Evolutionary conservation across 1,284 basidiomycete genomes (phyloP), one percentile per base, ranked within the genome.

Genomic region (Pseudozyma pruni): DNA sequence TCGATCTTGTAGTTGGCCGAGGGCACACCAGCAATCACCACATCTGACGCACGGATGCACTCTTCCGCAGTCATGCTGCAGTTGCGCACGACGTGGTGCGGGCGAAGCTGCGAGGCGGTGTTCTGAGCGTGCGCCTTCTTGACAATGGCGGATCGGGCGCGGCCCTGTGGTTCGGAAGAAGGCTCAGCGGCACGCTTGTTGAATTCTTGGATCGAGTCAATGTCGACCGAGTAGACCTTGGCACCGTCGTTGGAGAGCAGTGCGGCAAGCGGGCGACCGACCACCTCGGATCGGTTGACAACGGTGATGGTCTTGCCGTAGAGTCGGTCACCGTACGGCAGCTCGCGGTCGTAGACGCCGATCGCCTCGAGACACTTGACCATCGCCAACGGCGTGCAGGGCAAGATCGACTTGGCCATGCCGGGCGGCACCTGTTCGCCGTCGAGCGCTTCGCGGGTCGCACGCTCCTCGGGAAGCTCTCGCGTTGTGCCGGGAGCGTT

Each of bases 241-340:
- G 94, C 94, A 34, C 95, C 95, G 80, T 98, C 95, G 81, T 98
- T 98, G 13, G 94, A 89, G 39, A 98, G 87, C 46, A 98, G 86
- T 4, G 94, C 95, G 0, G 94, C 95, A 9, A 98, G 86, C 2
- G 95, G 95, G 51, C 95, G 87, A 22, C 95, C 95, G 19, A 98
- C 95, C 19, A 98, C 95, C 83, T 98, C 95, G 37, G 93, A 96
- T 66, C 93, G 93, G 84, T 98, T 98, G 80, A 98, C 91, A 33
- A 98, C 91, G 4, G 94, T 94, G 72, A 98, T 86, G 1, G 90
- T 95, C 82, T 90, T 92, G 14, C 95, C 95, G 78, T 94, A 93
- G 4, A 94, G 93, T 23, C 94, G 89, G 83, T 97, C 94, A 19
- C 95, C 95, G 82, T 97, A 98, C 1, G 91, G 89, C 23, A 98